phyloP scores from a whole-genome alignment of 306 rosid genomes.

The Rubus parviflorus region DNA sequence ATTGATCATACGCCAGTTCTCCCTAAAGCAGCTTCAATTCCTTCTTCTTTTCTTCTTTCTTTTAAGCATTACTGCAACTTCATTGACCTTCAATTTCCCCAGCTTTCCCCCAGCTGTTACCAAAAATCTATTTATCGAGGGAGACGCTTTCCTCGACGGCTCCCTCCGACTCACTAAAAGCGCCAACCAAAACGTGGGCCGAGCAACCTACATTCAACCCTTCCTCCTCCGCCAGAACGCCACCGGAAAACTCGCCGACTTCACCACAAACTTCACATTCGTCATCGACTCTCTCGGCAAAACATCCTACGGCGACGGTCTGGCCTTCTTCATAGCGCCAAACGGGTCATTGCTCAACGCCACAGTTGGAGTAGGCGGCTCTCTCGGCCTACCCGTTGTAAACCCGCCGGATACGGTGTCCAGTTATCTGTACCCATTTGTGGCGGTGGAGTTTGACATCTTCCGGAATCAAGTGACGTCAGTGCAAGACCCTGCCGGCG shows the following conservation, averaged over 20 bases:
- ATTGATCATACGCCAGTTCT: too few relatives aligned
- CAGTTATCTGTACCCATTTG: conserved; percentile 20
- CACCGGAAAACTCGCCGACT: conserved; percentile 29
- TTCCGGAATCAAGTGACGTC: accelerated
- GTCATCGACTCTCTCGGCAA: neutral
- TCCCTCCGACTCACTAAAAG: neutral
- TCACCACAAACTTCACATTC: conserved; percentile 37
- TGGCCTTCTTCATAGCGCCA: conserved; percentile 40
- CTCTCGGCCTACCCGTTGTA: conserved; percentile 35
- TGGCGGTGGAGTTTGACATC: conserved; percentile 47
- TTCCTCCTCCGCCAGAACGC: conserved; percentile 32
- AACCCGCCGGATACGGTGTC: neutral
- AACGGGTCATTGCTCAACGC: neutral
- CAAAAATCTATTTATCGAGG: neutral
- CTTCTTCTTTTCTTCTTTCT: neutral
- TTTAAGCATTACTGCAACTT: neutral
- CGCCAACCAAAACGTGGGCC: neutral
- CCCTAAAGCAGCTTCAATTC: neutral
- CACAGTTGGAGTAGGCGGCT: conserved; percentile 10
- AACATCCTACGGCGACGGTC: neutral
- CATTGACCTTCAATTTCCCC: conserved; percentile 1
- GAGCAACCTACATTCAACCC: neutral
- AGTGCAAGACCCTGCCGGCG: neutral
- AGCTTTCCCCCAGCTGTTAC: neutral
- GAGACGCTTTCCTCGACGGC: neutral